phyloP scores from a whole-genome alignment of 352 stramenopile genomes.

The Pythium aphanidermatum region DNA sequence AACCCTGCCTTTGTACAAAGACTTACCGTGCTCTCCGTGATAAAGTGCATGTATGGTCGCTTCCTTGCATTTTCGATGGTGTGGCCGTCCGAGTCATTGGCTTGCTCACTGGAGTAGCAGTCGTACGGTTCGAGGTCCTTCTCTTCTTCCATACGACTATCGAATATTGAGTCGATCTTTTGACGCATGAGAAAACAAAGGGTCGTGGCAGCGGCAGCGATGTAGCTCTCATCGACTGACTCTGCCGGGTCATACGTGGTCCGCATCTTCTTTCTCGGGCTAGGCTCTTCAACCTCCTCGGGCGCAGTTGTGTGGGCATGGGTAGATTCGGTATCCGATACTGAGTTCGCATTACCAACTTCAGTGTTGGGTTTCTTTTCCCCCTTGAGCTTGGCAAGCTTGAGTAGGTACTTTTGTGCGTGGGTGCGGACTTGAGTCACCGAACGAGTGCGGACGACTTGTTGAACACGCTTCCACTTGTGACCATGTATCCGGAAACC shows the following conservation, averaged over 20 bases:
- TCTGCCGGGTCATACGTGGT: constrained; percentile 38
- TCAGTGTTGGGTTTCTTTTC: constrained; percentile 56
- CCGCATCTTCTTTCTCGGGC: constrained; percentile 52
- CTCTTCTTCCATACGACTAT: constrained; percentile 47
- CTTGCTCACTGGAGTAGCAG: constrained; percentile 42
- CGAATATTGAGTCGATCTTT: constrained; percentile 78
- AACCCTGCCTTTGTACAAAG: not conserved
- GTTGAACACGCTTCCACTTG: constrained; percentile 89
- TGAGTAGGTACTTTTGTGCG: constrained; percentile 86
- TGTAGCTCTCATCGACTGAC: constrained; percentile 71
- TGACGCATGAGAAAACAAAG: constrained; percentile 82
- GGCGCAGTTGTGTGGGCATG: not conserved
- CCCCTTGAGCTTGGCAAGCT: constrained; percentile 84
- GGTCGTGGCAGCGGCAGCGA: constrained; percentile 67
- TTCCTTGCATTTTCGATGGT: constrained; percentile 37
- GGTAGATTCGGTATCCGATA: constrained; percentile 16
- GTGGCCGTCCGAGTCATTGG: constrained; percentile 11
- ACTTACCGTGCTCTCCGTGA: constrained; percentile 50
- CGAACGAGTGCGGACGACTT: constrained; percentile 82
- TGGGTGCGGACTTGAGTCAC: constrained; percentile 87
- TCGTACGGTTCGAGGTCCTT: constrained; percentile 68
- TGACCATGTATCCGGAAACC: constrained; percentile 84
- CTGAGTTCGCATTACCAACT: constrained; percentile 5
- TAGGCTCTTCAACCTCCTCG: constrained; percentile 20
- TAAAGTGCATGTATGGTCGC: constrained; percentile 74